Percentiles rank a stretch among this genome's conserved stretches.
These are phyloP conservation scores for Podospora anserina DNA, from an alignment of 495 filamentous ascomycete species.

Conservation along the genomic window DNA sequence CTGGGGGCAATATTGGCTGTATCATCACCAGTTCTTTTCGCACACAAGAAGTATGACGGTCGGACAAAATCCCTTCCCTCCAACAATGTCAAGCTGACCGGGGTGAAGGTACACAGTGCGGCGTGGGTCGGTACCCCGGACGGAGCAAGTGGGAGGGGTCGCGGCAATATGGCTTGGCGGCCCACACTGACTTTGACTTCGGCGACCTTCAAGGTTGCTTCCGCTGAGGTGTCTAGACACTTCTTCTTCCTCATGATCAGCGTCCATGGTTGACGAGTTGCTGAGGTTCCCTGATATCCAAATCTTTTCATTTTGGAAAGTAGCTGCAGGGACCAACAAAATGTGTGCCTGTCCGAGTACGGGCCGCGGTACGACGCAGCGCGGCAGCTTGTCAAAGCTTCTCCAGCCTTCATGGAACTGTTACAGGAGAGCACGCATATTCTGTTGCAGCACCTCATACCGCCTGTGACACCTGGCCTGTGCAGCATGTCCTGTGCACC, in stretches of 20 bases:
- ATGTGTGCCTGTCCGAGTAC: conserved; percentile 16
- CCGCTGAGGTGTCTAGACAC: too few relatives aligned
- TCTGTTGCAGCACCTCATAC: conserved; percentile 2
- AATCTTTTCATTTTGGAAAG: not conserved
- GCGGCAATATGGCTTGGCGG: not conserved
- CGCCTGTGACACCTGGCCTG: not conserved
- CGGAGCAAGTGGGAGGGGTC: not conserved
- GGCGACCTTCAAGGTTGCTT: not conserved
- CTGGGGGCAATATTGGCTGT: not conserved
- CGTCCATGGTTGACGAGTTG: too few relatives aligned
- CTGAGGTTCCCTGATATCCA: not conserved
- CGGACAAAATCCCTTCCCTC: too few relatives aligned
- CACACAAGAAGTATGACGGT: not conserved
- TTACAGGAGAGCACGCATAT: conserved; percentile 8
- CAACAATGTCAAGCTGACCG: not conserved
- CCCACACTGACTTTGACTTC: not conserved
- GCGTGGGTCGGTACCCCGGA: not conserved
- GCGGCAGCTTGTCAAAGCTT: conserved; percentile 26
- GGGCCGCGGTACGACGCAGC: conserved; percentile 22
- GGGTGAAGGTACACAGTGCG: not conserved
- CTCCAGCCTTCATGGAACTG: conserved; percentile 13
- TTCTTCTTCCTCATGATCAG: too few relatives aligned
- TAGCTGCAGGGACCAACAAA: conserved; percentile 16
- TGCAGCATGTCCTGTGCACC: not conserved
- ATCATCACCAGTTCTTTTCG: not conserved